phyloP scores from a whole-genome alignment of 1,139 yeast species.

The Suhomyces coccinellae region DNA sequence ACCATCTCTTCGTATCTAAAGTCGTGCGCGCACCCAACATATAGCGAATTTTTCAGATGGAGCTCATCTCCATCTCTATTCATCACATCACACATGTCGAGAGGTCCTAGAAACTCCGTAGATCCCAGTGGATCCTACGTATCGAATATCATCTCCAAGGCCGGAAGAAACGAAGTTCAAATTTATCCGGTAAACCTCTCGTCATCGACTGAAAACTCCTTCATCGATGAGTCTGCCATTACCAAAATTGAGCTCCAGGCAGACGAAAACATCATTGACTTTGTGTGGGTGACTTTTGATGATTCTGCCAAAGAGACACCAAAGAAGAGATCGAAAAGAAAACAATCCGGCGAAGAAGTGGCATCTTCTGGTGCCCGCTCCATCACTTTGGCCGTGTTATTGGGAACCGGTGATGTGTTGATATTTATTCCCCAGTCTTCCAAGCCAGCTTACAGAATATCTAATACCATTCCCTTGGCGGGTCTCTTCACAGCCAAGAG shows the following conservation, averaged over 20 bases:
- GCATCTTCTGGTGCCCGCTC: constrained; percentile 1
- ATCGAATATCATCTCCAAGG: constrained; percentile 34
- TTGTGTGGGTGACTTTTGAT: constrained; percentile 24
- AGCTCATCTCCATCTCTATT: constrained; percentile 2
- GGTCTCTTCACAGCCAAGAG: constrained; percentile 17
- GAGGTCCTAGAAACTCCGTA: constrained; percentile 15
- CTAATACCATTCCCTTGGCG: constrained; percentile 19
- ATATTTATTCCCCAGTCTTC: constrained; percentile 44
- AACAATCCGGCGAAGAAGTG: constrained; percentile 10
- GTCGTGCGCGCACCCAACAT: not conserved
- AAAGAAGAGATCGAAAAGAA: constrained; percentile 20
- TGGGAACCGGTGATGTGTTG: constrained; percentile 39
- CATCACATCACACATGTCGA: constrained; percentile 1
- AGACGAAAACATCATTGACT: constrained; percentile 26
- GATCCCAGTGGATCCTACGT: constrained; percentile 26
- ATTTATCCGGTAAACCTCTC: constrained; percentile 23
- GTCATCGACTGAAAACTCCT: not conserved
- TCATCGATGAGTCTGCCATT: constrained; percentile 4
- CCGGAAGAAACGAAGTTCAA: constrained; percentile 39
- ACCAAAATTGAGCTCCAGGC: constrained; percentile 22
- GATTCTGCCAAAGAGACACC: constrained; percentile 6
- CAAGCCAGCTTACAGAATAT: constrained; percentile 34
- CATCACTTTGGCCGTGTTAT: constrained; percentile 32
- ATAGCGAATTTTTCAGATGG: constrained; percentile 3
- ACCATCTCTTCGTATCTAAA: not conserved